A percentile compares a stretch with the other conserved stretches of the same genome.
Conservation (phyloP, 768 basidiomycete genomes). For the Russula vinacea region DNA sequence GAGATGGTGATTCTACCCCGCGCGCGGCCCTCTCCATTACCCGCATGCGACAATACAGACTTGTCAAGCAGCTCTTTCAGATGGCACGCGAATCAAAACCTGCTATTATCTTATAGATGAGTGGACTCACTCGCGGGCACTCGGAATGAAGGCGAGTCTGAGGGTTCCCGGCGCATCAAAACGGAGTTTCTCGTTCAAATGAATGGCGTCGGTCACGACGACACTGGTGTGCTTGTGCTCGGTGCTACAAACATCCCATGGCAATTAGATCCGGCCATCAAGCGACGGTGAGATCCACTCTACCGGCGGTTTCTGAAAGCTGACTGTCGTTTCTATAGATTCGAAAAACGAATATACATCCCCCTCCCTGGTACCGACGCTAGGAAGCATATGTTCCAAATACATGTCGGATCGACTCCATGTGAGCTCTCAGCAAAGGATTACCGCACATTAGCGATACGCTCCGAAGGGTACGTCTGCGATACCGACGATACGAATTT, state of each 20-base stretch:
- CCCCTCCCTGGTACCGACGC: slow-evolving; percentile 94
- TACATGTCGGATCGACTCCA: slow-evolving; percentile 92
- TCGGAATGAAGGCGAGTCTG: slow-evolving; percentile 94
- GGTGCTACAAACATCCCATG: slow-evolving; percentile 99
- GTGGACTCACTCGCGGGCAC: slow-evolving; percentile 95
- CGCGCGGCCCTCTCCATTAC: neutral
- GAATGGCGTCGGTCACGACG: slow-evolving; percentile 98
- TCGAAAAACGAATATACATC: slow-evolving; percentile 98
- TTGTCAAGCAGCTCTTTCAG: slow-evolving; percentile 94
- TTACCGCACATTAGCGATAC: slow-evolving; percentile 74
- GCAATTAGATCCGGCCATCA: slow-evolving; percentile 97
- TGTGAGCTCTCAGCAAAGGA: slow-evolving; percentile 77
- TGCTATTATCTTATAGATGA: slow-evolving; percentile 98
- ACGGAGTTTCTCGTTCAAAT: slow-evolving; percentile 98
- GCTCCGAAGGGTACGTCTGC: slow-evolving; percentile 72
- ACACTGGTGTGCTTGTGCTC: slow-evolving; percentile 91
- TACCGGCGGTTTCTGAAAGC: neutral
- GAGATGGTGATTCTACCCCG: neutral
- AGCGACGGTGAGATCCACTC: slow-evolving; percentile 63
- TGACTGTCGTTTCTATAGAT: slow-evolving; percentile 44
- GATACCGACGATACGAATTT: neutral
- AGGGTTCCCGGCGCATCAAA: slow-evolving; percentile 95
- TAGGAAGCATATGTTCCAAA: slow-evolving; percentile 91
- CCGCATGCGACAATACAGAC: slow-evolving; percentile 43
- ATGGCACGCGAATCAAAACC: slow-evolving; percentile 96